Percentiles rank a stretch among this genome's conserved stretches.
phyloP scores from a whole-genome alignment of 129 eudicot species.

The Oenanthe sinensis region DNA sequence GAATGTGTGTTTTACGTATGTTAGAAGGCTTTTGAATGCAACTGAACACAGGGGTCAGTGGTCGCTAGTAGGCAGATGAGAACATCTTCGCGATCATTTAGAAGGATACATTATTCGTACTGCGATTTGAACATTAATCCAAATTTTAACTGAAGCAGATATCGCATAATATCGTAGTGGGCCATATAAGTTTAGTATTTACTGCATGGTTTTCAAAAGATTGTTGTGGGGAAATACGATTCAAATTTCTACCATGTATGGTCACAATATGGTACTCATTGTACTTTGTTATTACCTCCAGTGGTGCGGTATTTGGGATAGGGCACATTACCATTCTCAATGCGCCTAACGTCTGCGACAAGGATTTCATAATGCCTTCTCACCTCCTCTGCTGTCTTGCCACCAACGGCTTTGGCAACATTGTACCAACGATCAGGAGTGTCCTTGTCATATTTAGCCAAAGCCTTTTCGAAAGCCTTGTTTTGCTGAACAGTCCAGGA shows the following conservation, averaged over 20 bases:
- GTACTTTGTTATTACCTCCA: conserved; percentile 27
- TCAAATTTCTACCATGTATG: neutral
- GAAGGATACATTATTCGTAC: neutral
- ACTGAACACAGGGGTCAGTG: neutral
- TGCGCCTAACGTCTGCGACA: conserved; percentile 49
- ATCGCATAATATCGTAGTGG: neutral
- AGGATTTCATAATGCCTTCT: conserved; percentile 63
- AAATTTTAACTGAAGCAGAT: neutral
- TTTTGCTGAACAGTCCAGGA: conserved; percentile 68
- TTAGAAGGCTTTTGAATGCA: neutral
- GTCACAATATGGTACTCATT: neutral
- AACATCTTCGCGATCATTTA: neutral
- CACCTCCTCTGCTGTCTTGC: conserved; percentile 59
- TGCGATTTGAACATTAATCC: neutral
- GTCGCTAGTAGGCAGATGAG: neutral
- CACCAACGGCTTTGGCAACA: conserved; percentile 57
- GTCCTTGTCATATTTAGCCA: conserved; percentile 63
- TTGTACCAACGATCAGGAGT: conserved; percentile 84
- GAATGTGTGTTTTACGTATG: neutral
- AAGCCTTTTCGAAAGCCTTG: conserved; percentile 67
- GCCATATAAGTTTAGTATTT: neutral
- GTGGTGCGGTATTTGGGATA: conserved; percentile 42
- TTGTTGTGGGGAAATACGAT: neutral
- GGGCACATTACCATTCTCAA: conserved; percentile 59
- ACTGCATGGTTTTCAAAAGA: neutral